Evolutionary conservation across 352 stramenopile species (phyloP), one percentile per base, ranked within the genome.

Genomic region (Globisporangium cederbergense): DNA sequence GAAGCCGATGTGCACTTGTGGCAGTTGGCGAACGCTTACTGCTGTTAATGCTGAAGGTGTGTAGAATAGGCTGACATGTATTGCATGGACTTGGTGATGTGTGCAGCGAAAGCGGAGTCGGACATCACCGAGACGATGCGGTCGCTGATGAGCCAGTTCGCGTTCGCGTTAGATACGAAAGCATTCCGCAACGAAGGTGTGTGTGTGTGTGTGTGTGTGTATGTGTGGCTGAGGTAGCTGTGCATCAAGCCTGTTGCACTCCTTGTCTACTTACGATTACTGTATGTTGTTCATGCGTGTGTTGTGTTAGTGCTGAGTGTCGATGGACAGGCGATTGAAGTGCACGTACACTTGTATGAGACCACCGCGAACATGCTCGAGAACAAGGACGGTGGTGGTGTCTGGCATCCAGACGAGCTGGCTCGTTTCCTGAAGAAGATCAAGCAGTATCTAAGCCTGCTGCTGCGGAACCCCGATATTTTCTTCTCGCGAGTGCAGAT

Each of bases 401-500:
- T 90, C 11, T 93, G 81, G 82, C 70, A 87, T 55, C 82, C 84
- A 1, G 82, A 90, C 52, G 77, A 91, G 47, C 79, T 94, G 14
- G 71, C 74, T 34, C 77, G 71, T 36, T 82, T 87, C 30, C 64
- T 90, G 6, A 55, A 73, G 25, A 92, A 93, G 64, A 74, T 85
- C 55, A 82, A 74, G 30, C 73, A 78, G 47, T 92, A 91, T 53
- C 77, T 74, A 20, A 42, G 67, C n/a, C 20, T 76, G 11, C 77
- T 93, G 28, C 58, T 67, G 10, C 49, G 58, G 1, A 79, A 66
- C 22, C 57, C 75, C 2, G 73, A 84, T 0, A 62, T 82, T 20
- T 94, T 89, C 62, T 94, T 94, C 64, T 74, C 76, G 11, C 77
- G 75, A 54, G 70, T 88, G 25, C 79, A 90, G 60, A 74, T 94